phyloP scores from a whole-genome alignment of 495 filamentous ascomycete species.

The Bryoglossum gracile region DNA sequence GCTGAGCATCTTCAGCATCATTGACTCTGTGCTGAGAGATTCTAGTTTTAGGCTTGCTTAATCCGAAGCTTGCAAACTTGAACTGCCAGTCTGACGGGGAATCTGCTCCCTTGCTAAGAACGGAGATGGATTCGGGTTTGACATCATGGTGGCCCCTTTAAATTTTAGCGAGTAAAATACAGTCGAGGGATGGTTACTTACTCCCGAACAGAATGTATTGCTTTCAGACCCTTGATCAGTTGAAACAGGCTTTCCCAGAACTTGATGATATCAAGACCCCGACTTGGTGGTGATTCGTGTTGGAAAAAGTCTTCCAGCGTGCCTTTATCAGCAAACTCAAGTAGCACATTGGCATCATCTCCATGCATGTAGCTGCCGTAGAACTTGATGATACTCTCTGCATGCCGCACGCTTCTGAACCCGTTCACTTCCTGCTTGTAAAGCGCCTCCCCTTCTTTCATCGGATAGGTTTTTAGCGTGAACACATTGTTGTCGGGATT shows the following conservation, averaged over 20 bases:
- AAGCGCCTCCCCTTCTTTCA: slow-evolving; percentile 22
- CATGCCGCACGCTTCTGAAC: slow-evolving; percentile 23
- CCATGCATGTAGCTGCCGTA: slow-evolving; percentile 36
- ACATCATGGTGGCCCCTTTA: slow-evolving; percentile 34
- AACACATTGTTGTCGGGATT: slow-evolving; percentile 25
- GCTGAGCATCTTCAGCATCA: slow-evolving; percentile 26
- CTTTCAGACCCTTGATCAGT: slow-evolving; percentile 29
- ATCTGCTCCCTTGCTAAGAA: slow-evolving; percentile 23
- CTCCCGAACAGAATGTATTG: slow-evolving; percentile 28
- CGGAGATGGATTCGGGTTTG: slow-evolving; percentile 34
- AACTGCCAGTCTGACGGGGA: slow-evolving; percentile 30
- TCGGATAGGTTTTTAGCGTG: slow-evolving; percentile 36
- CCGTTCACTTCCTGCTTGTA: slow-evolving; percentile 33
- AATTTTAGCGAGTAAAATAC: neutral
- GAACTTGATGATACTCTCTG: slow-evolving; percentile 34
- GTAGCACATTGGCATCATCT: slow-evolving; percentile 33
- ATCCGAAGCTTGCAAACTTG: slow-evolving; percentile 35
- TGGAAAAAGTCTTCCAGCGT: slow-evolving; percentile 35
- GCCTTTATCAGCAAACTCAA: slow-evolving; percentile 40
- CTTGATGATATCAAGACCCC: slow-evolving; percentile 28
- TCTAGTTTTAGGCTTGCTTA: slow-evolving; percentile 22
- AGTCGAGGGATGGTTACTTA: neutral
- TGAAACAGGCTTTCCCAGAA: slow-evolving; percentile 38
- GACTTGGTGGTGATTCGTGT: slow-evolving; percentile 24
- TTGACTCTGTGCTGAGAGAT: slow-evolving; percentile 12